Conservation (phyloP, 2,329 filamentous ascomycete species). For the Diaporthe nobilis region DNA sequence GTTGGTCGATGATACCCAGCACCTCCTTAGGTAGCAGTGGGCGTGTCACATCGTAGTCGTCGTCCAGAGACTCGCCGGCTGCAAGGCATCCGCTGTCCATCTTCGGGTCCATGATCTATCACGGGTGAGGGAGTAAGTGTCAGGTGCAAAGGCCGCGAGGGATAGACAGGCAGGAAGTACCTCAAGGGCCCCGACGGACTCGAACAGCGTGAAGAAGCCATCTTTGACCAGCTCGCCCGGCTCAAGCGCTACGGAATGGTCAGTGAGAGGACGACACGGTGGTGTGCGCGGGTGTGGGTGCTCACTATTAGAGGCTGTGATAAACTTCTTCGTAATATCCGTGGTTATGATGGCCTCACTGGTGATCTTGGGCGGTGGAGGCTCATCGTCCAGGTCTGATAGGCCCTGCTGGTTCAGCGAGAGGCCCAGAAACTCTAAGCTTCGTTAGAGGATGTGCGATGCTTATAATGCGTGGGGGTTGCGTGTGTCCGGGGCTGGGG, state of each 20-base stretch:
- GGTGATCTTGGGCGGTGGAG: conserved; percentile 57
- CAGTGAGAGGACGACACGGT: conserved; percentile 10
- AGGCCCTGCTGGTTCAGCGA: conserved; percentile 54
- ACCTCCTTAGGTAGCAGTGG: conserved; percentile 82
- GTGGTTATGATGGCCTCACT: conserved; percentile 66
- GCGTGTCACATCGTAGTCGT: conserved; percentile 81
- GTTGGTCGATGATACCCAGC: conserved; percentile 93
- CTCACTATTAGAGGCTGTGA: conserved; percentile 67
- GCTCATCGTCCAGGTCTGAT: conserved; percentile 41
- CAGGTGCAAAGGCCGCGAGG: background rate
- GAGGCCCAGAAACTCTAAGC: conserved; percentile 57
- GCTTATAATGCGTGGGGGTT: conserved; percentile 26
- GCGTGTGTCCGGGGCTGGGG: conserved; percentile 6
- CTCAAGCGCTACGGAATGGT: conserved; percentile 71
- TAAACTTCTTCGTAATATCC: conserved; percentile 72
- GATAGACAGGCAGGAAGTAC: conserved; percentile 51
- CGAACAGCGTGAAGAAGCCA: conserved; percentile 93
- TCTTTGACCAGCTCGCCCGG: conserved; percentile 93
- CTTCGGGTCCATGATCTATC: conserved; percentile 97
- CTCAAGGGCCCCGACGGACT: conserved; percentile 90
- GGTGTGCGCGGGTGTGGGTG: conserved; percentile 35
- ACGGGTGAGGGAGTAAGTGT: conserved; percentile 20
- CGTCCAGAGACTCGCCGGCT: conserved; percentile 84
- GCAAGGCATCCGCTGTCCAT: conserved; percentile 95
- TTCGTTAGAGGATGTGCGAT: conserved; percentile 36